Evolutionary conservation across 108 stramenopile genomes (phyloP).

Genomic region (Chaetoceros muelleri): DNA sequence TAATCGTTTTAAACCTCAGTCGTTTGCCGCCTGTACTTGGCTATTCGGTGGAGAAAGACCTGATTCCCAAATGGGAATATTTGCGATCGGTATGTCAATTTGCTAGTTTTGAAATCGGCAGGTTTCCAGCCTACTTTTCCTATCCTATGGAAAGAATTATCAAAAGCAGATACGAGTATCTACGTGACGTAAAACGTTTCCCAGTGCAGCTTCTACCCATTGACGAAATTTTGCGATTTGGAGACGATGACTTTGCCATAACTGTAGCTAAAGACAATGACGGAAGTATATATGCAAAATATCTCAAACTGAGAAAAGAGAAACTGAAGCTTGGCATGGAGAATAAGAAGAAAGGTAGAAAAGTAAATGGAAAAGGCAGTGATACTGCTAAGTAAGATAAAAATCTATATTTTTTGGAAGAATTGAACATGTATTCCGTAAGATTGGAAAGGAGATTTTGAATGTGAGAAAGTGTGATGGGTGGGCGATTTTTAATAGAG

Average conservation of each 20-base stretch:
- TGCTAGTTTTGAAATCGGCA: constrained; percentile 46
- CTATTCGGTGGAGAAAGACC: constrained; percentile 59
- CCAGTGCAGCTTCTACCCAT: constrained; percentile 37
- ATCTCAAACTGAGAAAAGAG: constrained; percentile 20
- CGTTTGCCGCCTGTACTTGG: constrained; percentile 62
- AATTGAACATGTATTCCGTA: too few relatives aligned
- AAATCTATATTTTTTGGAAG: too few relatives aligned
- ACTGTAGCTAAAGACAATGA: constrained; percentile 50
- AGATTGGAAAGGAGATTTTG: too few relatives aligned
- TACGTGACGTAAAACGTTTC: constrained; percentile 36
- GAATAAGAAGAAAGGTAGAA: constrained; percentile 11
- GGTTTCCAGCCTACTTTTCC: constrained; percentile 75
- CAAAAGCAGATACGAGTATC: constrained; percentile 55
- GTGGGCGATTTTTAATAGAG: too few relatives aligned
- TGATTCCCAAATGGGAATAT: constrained; percentile 72
- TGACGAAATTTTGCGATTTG: constrained; percentile 57
- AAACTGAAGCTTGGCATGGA: constrained; percentile 6
- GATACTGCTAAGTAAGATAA: too few relatives aligned
- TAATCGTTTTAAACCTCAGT: background rate
- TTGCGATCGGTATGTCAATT: constrained; percentile 37
- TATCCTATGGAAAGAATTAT: constrained; percentile 70
- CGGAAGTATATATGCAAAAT: constrained; percentile 37
- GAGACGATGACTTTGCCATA: constrained; percentile 63
- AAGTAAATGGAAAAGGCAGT: constrained; percentile 1
- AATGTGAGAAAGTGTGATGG: too few relatives aligned